These are phyloP conservation scores for Sarocladium oryzae DNA, from an alignment of 2,329 filamentous ascomycete genomes.

Conservation along the genomic window DNA sequence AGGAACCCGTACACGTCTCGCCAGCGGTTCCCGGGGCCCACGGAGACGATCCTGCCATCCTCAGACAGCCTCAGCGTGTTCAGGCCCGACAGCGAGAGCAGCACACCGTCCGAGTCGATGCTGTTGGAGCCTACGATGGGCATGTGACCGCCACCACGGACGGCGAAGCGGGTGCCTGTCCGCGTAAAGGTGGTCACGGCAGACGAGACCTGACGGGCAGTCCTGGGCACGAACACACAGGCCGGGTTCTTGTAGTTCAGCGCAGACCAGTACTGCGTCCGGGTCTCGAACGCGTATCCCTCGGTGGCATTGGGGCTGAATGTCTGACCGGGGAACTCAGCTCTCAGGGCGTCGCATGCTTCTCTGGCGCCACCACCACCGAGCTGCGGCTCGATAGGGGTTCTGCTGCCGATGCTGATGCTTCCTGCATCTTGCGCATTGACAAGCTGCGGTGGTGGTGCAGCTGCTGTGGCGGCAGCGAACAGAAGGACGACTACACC, in stretches of 20 bases:
- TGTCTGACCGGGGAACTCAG: background rate
- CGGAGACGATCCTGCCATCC: constrained; percentile 26
- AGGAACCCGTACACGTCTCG: constrained; percentile 12
- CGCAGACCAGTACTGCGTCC: constrained; percentile 2
- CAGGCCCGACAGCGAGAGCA: constrained; percentile 14
- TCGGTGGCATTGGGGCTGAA: background rate
- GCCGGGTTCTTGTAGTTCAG: constrained; percentile 13
- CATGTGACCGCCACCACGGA: constrained; percentile 24
- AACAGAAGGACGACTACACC: background rate
- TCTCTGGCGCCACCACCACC: background rate
- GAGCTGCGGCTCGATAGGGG: background rate
- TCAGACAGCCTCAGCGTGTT: constrained; percentile 13
- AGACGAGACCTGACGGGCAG: constrained; percentile 16
- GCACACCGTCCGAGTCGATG: constrained; percentile 19
- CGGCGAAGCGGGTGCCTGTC: constrained; percentile 16
- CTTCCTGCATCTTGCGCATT: background rate
- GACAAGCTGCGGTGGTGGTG: constrained; percentile 6
- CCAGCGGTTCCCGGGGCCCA: constrained; percentile 40
- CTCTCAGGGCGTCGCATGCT: background rate
- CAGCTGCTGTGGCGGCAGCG: no score
- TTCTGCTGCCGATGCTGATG: no score
- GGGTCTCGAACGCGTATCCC: background rate
- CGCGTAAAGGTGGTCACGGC: constrained; percentile 18
- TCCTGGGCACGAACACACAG: constrained; percentile 20
- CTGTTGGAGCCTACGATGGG: constrained; percentile 21